Conservation (phyloP, 306 rosid species). For the Dryas alaskensis region DNA sequence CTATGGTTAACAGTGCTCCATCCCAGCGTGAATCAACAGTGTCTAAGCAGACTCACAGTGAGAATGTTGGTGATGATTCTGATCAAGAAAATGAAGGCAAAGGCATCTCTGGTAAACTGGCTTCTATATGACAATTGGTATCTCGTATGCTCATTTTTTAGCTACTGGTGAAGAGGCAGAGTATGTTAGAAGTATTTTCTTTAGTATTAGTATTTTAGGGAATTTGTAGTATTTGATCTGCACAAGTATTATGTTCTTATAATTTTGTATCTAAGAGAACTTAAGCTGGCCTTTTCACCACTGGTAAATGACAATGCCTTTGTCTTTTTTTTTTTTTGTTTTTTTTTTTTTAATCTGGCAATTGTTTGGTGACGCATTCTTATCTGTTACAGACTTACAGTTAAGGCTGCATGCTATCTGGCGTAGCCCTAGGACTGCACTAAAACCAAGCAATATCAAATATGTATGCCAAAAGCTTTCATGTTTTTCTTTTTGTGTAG, state of each 20-base stretch:
- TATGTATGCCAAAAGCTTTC: not conserved
- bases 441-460: not conserved
- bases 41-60: slow-evolving; percentile 44
- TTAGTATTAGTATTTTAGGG: slow-evolving; percentile 16
- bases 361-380: slow-evolving; percentile 20
- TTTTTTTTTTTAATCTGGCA: not conserved
- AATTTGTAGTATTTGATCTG: slow-evolving; percentile 27
- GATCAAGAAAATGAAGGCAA: slow-evolving; percentile 44
- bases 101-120: slow-evolving; percentile 48
- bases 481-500: not conserved
- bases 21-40: slow-evolving; percentile 38
- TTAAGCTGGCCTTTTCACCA: not conserved
- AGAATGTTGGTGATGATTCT: slow-evolving; percentile 41
- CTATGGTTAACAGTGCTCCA: slow-evolving; percentile 40
- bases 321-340: too few relatives aligned
- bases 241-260: slow-evolving; percentile 26
- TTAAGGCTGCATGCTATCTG: slow-evolving; percentile 1
- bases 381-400: not conserved
- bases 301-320: slow-evolving; percentile 3
- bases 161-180: slow-evolving; percentile 23
- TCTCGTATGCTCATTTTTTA: not conserved
- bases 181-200: slow-evolving; percentile 30
- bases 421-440: not conserved
- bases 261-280: slow-evolving; percentile 22
- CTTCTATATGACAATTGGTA: slow-evolving; percentile 48